Evolutionary conservation across 2,329 filamentous ascomycete species (phyloP).

Genomic region (Aspergillus eucalypticola): DNA sequence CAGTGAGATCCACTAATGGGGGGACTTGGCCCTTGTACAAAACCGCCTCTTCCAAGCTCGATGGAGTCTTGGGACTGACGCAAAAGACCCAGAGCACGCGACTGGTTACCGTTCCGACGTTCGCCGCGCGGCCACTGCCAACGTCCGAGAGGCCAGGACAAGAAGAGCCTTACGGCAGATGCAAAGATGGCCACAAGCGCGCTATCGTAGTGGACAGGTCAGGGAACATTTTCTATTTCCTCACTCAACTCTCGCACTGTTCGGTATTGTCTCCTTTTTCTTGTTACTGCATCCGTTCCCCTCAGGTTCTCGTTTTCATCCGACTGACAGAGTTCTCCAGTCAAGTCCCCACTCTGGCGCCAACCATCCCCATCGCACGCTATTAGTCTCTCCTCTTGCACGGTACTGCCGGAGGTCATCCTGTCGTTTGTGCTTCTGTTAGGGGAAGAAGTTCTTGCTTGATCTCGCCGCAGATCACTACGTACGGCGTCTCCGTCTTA

Average conservation of each 20-base stretch:
- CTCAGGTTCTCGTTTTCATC: not conserved
- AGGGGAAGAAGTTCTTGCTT: slow-evolving; percentile 10
- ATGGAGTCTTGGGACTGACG: slow-evolving; percentile 5
- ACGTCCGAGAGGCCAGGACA: not conserved
- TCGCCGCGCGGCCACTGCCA: slow-evolving; percentile 15
- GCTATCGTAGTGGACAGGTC: not conserved
- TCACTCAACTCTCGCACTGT: not conserved
- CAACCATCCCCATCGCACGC: not conserved
- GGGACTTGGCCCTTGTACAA: not conserved
- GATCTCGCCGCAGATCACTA: not conserved
- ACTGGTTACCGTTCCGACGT: slow-evolving; percentile 17
- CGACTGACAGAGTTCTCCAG: slow-evolving; percentile 1
- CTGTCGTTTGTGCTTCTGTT: slow-evolving; percentile 7
- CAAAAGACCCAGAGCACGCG: slow-evolving; percentile 15
- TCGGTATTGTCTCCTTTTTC: not conserved
- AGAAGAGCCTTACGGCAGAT: slow-evolving; percentile 16
- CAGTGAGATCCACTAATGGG: not conserved
- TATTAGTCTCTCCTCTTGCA: slow-evolving; percentile 12
- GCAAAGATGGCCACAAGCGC: not conserved
- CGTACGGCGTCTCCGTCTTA: not conserved
- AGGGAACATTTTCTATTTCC: not conserved
- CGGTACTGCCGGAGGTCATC: slow-evolving; percentile 8
- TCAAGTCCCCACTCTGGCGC: slow-evolving; percentile 3
- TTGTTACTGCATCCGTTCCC: not conserved
- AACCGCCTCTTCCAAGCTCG: not conserved